Percentiles rank a stretch among this genome's conserved stretches.
These are phyloP conservation scores for Croton laevigatus DNA, from an alignment of 441 rosid genomes.

Conservation along the genomic window DNA sequence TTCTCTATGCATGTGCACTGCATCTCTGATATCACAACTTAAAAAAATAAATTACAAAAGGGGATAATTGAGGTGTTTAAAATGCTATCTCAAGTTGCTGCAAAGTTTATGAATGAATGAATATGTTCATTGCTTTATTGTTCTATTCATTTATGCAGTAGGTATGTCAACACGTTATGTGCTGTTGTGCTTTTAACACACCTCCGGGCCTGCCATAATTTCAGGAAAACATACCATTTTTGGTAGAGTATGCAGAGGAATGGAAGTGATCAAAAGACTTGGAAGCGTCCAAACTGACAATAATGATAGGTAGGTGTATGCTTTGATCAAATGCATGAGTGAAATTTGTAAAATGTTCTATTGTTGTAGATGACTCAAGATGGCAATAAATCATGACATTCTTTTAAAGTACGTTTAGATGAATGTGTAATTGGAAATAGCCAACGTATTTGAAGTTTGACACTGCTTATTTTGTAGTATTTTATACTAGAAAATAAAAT, in stretches of 20 bases:
- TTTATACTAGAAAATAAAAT: too few relatives aligned
- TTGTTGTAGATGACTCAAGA: not conserved
- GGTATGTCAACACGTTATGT: not conserved
- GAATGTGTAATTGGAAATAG: too few relatives aligned
- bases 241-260: constrained; percentile 87
- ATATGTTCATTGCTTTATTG: too few relatives aligned
- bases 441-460: too few relatives aligned
- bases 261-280: constrained; percentile 96
- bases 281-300: constrained; percentile 97
- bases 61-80: not conserved
- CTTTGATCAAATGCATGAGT: not conserved
- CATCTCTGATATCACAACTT: not conserved
- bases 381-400: not conserved
- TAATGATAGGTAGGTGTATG: constrained; percentile 59
- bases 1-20: not conserved
- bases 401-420: not conserved
- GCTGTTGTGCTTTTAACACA: not conserved
- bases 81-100: not conserved
- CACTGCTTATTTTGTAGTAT: too few relatives aligned
- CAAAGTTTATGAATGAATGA: not conserved
- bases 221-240: constrained; percentile 96
- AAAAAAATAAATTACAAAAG: not conserved
- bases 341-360: not conserved
- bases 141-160: not conserved
- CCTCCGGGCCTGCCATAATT: constrained; percentile 12